Evolutionary conservation across 164 flowering plant genomes (phyloP).

Genomic region (Piper betle): DNA sequence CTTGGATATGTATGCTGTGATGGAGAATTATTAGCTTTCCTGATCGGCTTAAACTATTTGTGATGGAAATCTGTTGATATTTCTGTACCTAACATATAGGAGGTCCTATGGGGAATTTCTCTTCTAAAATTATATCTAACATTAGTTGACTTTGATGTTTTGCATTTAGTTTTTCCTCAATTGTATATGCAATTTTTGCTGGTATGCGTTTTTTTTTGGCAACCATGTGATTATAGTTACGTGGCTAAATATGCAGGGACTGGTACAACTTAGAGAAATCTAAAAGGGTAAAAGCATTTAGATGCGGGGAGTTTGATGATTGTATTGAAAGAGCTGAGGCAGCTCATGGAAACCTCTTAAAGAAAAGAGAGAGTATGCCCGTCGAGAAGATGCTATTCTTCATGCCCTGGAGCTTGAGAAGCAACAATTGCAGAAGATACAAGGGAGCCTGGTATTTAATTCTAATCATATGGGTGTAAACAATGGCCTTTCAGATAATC

Average conservation of each 20-base stretch:
- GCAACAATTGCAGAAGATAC: slow-evolving; percentile 39
- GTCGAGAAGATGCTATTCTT: slow-evolving; percentile 96
- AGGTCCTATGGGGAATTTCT: too few species aligned
- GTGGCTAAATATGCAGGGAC: slow-evolving; percentile 37
- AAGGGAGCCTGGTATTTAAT: slow-evolving; percentile 28
- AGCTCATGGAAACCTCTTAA: slow-evolving; percentile 59
- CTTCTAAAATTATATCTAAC: too few species aligned
- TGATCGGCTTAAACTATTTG: too few species aligned
- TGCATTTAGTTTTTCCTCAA: too few species aligned
- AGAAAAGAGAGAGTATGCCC: slow-evolving; percentile 95
- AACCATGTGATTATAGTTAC: neutral
- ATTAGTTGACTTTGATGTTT: too few species aligned
- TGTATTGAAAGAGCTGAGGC: slow-evolving; percentile 87
- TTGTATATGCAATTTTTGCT: neutral
- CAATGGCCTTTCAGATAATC: slow-evolving; percentile 18
- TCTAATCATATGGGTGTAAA: slow-evolving; percentile 19
- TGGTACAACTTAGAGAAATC: slow-evolving; percentile 99
- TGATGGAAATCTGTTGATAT: too few species aligned
- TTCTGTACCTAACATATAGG: too few species aligned
- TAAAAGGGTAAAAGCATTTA: slow-evolving; percentile 90
- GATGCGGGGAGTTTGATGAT: slow-evolving; percentile 97
- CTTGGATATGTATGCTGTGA: too few species aligned
- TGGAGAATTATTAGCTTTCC: too few species aligned
- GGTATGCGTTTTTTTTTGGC: neutral
- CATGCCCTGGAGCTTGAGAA: slow-evolving; percentile 98